phyloP scores from a whole-genome alignment of 192 early-diverging fungal species.

The Backusella morwellensis region DNA sequence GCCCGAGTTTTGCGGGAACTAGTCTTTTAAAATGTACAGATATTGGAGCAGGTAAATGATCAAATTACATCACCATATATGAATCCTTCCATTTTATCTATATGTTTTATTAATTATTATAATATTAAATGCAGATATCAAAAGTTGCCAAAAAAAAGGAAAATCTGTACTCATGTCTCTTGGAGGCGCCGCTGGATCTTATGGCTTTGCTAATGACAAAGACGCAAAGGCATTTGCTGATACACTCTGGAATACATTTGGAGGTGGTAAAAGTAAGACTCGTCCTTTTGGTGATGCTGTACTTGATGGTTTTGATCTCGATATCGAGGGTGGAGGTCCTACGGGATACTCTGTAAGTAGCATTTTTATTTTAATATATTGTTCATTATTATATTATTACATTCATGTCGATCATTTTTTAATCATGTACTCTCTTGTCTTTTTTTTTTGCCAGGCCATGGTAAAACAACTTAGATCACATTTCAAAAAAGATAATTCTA shows the following conservation, averaged over 20 bases:
- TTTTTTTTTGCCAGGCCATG: slow-evolving; percentile 30
- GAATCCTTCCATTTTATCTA: background rate
- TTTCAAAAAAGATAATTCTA: slow-evolving; percentile 44
- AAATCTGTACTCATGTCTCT: slow-evolving; percentile 75
- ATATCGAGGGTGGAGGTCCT: slow-evolving; percentile 67
- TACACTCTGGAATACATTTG: slow-evolving; percentile 74
- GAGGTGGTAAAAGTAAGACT: slow-evolving; percentile 55
- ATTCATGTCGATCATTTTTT: background rate
- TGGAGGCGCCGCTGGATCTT: slow-evolving; percentile 63
- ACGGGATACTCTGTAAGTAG: slow-evolving; percentile 47
- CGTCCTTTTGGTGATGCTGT: slow-evolving; percentile 71
- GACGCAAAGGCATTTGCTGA: slow-evolving; percentile 61
- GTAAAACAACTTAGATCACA: slow-evolving; percentile 54
- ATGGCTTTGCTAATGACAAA: slow-evolving; percentile 56
- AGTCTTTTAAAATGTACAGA: slow-evolving; percentile 65
- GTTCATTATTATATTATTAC: background rate
- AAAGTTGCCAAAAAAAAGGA: slow-evolving; percentile 70
- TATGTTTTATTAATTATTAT: background rate
- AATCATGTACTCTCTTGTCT: too few species aligned
- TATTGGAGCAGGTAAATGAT: slow-evolving; percentile 43
- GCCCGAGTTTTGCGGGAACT: slow-evolving; percentile 54
- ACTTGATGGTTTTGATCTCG: slow-evolving; percentile 49
- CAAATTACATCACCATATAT: background rate
- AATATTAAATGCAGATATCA: slow-evolving; percentile 48
- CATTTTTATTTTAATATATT: background rate